Evolutionary conservation across 78 protist genomes (phyloP).

Genomic region (slime mould (Dictyostelium discoideum)): DNA sequence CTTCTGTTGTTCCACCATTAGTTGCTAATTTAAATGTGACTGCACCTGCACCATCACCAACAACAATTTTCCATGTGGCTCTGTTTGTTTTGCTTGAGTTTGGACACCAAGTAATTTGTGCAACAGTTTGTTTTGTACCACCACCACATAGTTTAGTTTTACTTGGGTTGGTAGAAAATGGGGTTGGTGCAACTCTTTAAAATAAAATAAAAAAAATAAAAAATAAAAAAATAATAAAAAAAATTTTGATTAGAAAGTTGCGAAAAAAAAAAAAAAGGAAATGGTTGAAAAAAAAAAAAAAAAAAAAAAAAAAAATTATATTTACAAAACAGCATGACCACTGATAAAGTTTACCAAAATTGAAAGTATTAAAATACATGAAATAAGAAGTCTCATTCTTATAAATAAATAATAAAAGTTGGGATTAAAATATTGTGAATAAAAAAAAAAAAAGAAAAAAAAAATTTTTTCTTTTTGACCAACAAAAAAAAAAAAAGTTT

Average conservation of each 20-base stretch:
- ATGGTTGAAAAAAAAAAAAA: not conserved
- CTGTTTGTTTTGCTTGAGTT: not conserved
- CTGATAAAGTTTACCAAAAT: not conserved
- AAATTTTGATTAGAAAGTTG: not conserved
- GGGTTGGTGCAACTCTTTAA: slow-evolving; percentile 9
- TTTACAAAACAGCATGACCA: slow-evolving; percentile 21
- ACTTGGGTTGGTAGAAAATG: slow-evolving; percentile 33
- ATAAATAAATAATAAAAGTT: slow-evolving; percentile 12
- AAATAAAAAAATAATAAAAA: not conserved
- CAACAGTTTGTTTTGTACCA: not conserved
- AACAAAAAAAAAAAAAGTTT: not conserved
- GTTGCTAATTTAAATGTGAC: not conserved
- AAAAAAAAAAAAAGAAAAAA: not conserved
- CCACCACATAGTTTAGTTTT: slow-evolving; percentile 38
- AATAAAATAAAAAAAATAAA: not conserved
- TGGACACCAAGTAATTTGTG: slow-evolving; percentile 8
- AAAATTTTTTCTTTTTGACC: not conserved
- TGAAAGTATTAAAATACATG: not conserved
- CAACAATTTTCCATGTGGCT: slow-evolving; percentile 21
- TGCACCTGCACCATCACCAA: slow-evolving; percentile 64
- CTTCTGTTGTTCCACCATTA: not conserved
- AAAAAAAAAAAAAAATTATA: not conserved
- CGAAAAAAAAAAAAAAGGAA: not conserved
- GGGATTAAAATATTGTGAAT: not conserved
- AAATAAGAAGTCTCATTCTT: not conserved